phyloP scores from a whole-genome alignment of 495 filamentous ascomycete genomes.

The Stereocaulon alpinum region DNA sequence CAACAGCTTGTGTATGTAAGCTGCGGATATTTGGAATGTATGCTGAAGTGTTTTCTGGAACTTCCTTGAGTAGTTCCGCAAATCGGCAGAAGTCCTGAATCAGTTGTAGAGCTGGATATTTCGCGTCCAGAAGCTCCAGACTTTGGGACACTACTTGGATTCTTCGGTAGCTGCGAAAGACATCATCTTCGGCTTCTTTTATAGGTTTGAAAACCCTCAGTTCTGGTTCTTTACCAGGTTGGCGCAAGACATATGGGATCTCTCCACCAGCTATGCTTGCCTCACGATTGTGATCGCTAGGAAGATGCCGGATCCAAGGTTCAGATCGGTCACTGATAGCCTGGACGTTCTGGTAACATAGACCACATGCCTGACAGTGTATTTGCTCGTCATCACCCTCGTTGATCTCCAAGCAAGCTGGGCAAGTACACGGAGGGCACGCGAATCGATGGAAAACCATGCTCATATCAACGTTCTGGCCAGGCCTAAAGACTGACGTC shows the following conservation, averaged over 20 bases:
- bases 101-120: slow-evolving; percentile 17
- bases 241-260: slow-evolving; percentile 16
- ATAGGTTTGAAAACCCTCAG: slow-evolving; percentile 12
- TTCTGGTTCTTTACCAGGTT: slow-evolving; percentile 7
- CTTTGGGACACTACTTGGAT: slow-evolving; percentile 19
- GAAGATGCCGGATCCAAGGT: slow-evolving; percentile 9
- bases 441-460: slow-evolving; percentile 24
- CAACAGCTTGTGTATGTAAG: slow-evolving; percentile 6
- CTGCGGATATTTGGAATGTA: slow-evolving; percentile 10
- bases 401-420: slow-evolving; percentile 16
- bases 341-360: slow-evolving; percentile 16
- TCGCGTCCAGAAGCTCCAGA: slow-evolving; percentile 14
- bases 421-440: slow-evolving; percentile 19
- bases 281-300: not conserved
- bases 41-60: slow-evolving; percentile 17
- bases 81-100: slow-evolving; percentile 17
- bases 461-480: slow-evolving; percentile 24
- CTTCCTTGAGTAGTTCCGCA: slow-evolving; percentile 15
- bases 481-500: slow-evolving; percentile 15
- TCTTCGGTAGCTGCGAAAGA: slow-evolving; percentile 16
- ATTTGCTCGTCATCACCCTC: slow-evolving; percentile 12
- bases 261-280: slow-evolving; percentile 7
- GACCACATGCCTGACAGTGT: slow-evolving; percentile 12
- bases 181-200: slow-evolving; percentile 11
- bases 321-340: slow-evolving; percentile 13